Base-by-base conservation (phyloP, 495 filamentous ascomycete species). In the Tuber aestivum region DNA sequence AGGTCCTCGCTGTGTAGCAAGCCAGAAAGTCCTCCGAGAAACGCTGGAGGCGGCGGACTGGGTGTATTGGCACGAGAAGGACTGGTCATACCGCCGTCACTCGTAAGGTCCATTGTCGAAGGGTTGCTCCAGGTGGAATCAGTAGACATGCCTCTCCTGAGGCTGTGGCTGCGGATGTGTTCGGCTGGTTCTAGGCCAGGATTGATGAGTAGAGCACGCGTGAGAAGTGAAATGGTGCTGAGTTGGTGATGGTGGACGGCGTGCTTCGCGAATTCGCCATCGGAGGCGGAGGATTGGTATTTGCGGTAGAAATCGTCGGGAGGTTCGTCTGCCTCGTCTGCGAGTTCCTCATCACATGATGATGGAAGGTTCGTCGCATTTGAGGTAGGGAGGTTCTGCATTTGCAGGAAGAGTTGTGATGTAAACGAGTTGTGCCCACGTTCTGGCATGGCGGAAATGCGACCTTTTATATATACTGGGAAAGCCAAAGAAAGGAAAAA, bases 71-170 rank as follows among this genome's bases (percentile, higher is more conserved):
- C 92, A 37, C 94, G 86, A n/a, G 93, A 90, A 68, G 95, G 94
- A 79, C 94, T 96, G n/a, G 94, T 97, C 61, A 93, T 84, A 70
- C 93, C 95, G 56, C 92, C 95, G 82, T 97, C 95, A 84, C 94
- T 97, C 41, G 93, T 97, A 72, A 97, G 86, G 77, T 97, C 94
- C 38, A 90, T 91, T 3, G 92, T 94, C 21, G 94, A 97, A 70
- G 92, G 86, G 80, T 90, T 94, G 85, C 91, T 93, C 80, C 90
- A 91, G 70, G 91, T 90, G 72, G 94, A 86, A 71, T 85, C 79
- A 83, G 85, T 79, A 79, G 79, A 74, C 84, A 84, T 73, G 70
- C 80, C 79, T 72, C 82, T 81, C 48, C 82, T 82, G 50, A 71
- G 83, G 72, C 84, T 78, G 81, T 78, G 48, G 82, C 76, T 80